These are phyloP conservation scores for Coemansia reversa DNA, from an alignment of 192 early-diverging fungal genomes.

Conservation along the genomic window DNA sequence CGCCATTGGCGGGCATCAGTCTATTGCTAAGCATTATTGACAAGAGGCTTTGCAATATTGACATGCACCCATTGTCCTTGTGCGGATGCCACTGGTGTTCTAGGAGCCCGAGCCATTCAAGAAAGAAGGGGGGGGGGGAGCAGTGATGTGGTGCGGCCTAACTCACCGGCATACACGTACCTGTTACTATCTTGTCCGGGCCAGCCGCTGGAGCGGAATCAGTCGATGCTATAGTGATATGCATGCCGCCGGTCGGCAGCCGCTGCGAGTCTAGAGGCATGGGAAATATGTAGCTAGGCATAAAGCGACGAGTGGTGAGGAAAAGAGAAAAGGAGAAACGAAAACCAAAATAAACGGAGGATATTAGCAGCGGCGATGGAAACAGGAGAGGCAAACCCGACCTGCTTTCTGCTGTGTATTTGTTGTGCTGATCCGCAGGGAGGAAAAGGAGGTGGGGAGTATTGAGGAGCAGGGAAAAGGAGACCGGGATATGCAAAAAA, in stretches of 20 bases:
- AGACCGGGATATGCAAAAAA: too few relatives aligned
- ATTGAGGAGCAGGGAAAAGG: too few relatives aligned
- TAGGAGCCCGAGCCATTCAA: too few relatives aligned
- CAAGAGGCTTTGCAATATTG: background rate
- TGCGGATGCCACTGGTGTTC: too few relatives aligned
- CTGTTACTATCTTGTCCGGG: conserved; percentile 18
- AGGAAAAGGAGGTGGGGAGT: background rate
- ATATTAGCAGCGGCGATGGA: too few relatives aligned
- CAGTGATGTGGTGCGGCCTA: too few relatives aligned
- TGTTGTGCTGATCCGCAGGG: background rate
- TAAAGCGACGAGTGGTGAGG: conserved; percentile 8
- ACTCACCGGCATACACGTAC: background rate
- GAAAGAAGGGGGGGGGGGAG: too few relatives aligned
- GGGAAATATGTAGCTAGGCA: conserved; percentile 9
- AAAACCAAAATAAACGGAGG: conserved; percentile 8
- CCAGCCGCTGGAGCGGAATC: conserved; percentile 5
- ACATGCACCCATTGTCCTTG: too few relatives aligned
- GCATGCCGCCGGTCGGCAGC: conserved; percentile 7
- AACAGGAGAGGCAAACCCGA: background rate
- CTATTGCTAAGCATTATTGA: background rate
- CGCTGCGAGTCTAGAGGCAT: conserved; percentile 4
- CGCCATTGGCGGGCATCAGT: background rate
- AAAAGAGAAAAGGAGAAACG: background rate
- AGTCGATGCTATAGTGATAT: conserved; percentile 1
- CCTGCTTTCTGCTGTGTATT: background rate